Evolutionary conservation across 805 yeast genomes (phyloP), one percentile per base, ranked within the genome.

Genomic region (Starmerella geochares): DNA sequence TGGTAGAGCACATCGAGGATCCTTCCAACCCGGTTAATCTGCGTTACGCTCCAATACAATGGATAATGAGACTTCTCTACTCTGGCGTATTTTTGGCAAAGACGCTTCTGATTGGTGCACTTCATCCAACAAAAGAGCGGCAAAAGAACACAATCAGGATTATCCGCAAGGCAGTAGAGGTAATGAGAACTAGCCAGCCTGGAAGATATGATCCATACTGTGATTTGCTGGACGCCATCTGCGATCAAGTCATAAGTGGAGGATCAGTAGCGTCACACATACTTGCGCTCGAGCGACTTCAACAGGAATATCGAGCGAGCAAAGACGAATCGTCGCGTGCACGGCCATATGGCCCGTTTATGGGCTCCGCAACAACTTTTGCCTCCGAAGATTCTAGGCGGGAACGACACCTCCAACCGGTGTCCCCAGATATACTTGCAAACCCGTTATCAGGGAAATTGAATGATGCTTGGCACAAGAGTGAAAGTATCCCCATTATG

Each of bases 61-160:
- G 96, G 95, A 80, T 83, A 5, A 82, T 85, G 0, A 73, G 95
- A 47, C 79, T 86, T 24, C 88, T 88, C 20, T 78, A 90, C 58
- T 85, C 96, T 0, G 87, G 86, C 11, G 92, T 95, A 1, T 88
- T 87, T 62, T 74, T 90, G 48, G 92, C 90, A 13, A 90, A 88
- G 65, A 84, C 94, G 60, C 80, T 85, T 33, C 55, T 65, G 21
- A 50, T 65, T 27, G 55, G 47, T 3, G 17, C 49, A n/a, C 17
- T 42, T 9, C 44, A 40, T 16, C 44, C 44, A 10, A 40, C 44
- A 2, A 40, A 40, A 23, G 44, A 40, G 24, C 32, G 44, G 11
- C 44, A 40, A 23, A 40, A 40, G 33, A 40, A n/a, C 32, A 40
- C 44, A 2, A 40, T 40, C 23, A 20, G 44, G 14, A 27, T 27